Conservation (phyloP, 108 stramenopile genomes). For the Nitzschia sp. region DNA sequence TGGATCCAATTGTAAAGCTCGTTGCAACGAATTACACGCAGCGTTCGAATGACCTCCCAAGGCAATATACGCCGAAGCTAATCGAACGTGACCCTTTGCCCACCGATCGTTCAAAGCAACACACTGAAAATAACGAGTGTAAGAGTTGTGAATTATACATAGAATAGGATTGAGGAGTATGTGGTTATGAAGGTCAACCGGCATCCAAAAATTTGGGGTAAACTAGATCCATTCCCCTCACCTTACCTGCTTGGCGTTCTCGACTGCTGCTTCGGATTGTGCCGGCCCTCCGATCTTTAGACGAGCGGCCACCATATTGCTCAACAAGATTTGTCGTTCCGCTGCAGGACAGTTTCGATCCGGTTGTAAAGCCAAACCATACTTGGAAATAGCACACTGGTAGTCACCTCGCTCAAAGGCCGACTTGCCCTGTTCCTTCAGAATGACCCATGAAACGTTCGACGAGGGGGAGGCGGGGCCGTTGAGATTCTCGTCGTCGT, state of each 20-base stretch:
- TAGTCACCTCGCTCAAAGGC: conserved; percentile 30
- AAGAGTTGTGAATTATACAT: neutral
- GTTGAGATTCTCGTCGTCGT: neutral
- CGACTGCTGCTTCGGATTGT: conserved; percentile 55
- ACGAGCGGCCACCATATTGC: conserved; percentile 71
- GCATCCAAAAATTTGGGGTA: neutral
- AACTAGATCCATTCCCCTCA: neutral
- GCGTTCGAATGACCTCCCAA: conserved; percentile 77
- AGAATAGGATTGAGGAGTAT: neutral
- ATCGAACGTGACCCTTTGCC: conserved; percentile 78
- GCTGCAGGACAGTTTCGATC: conserved; percentile 25
- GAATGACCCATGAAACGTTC: neutral
- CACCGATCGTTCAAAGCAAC: conserved; percentile 67
- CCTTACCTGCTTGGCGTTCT: conserved; percentile 61
- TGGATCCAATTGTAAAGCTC: conserved; percentile 66
- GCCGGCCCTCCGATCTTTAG: conserved; percentile 67
- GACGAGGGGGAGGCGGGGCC: too few species aligned
- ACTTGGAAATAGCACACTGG: conserved; percentile 27
- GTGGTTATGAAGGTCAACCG: neutral
- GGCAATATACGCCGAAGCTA: conserved; percentile 78
- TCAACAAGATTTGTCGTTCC: conserved; percentile 53
- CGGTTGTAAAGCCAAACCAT: conserved; percentile 27
- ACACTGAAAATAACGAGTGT: conserved; percentile 33
- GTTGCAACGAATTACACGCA: conserved; percentile 77
- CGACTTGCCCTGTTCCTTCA: conserved; percentile 34